These are phyloP conservation scores for Komagataella pastoris DNA, from an alignment of 805 yeast genomes.

Conservation along the genomic window DNA sequence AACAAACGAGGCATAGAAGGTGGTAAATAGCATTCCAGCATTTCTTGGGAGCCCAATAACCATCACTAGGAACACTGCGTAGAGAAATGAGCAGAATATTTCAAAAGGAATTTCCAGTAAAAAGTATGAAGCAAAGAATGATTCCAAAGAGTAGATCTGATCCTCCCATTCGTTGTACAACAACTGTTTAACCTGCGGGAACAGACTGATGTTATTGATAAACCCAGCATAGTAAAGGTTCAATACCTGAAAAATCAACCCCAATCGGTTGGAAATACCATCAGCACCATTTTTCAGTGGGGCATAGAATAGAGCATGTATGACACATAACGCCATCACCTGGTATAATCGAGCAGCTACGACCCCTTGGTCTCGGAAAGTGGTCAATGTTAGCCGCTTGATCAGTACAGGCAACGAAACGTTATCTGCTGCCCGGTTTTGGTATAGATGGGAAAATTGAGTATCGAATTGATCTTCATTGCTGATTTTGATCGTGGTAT, in stretches of 20 bases:
- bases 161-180: slow-evolving; percentile 63
- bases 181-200: slow-evolving; percentile 49
- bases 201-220: slow-evolving; percentile 53
- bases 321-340: slow-evolving; percentile 38
- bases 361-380: slow-evolving; percentile 32
- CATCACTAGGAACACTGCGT: slow-evolving; percentile 42
- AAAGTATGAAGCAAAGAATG: slow-evolving; percentile 42
- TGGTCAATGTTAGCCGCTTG: slow-evolving; percentile 20
- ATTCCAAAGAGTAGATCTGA: slow-evolving; percentile 44
- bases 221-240: slow-evolving; percentile 60
- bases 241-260: slow-evolving; percentile 43
- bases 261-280: slow-evolving; percentile 50
- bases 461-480: slow-evolving; percentile 1
- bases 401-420: slow-evolving; percentile 12
- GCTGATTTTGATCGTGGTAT: neutral
- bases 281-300: slow-evolving; percentile 26
- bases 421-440: slow-evolving; percentile 3
- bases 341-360: slow-evolving; percentile 46
- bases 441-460: slow-evolving; percentile 9
- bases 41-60: slow-evolving; percentile 58
- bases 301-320: slow-evolving; percentile 49
- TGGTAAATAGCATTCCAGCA: slow-evolving; percentile 45
- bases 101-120: slow-evolving; percentile 47
- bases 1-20: slow-evolving; percentile 34
- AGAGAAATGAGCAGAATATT: slow-evolving; percentile 36